Evolutionary conservation across 2,329 filamentous ascomycete genomes (phyloP), one percentile per base, ranked within the genome.

Genomic region (Venturia nashicola): DNA sequence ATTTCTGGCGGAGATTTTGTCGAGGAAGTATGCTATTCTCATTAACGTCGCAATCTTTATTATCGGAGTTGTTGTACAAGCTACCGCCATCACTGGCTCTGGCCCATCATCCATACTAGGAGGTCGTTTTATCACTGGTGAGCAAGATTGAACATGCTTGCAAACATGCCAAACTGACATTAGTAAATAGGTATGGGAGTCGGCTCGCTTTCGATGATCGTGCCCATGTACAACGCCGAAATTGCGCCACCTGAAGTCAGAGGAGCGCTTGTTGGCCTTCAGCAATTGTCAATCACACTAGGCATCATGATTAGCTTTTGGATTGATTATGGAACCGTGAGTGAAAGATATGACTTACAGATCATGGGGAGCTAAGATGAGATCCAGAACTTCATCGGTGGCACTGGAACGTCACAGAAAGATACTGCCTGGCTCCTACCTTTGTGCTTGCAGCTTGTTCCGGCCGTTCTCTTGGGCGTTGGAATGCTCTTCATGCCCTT

Each of bases 401-500:
- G 84, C 5, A 85, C 82, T 5, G 78, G 82, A 72, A 65, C 67
- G 34, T 73, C 69, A 1, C 86, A 92, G 73, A 80, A 79, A 14
- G 81, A 90, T 67, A 84, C 85, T 0, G 86, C 89, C 0, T 94
- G 89, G 32, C 80, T 90, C 0, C 76, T 89, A 0, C 89, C 89
- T 0, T 83, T 90, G 61, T 86, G 83, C 67, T 78, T 92, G 0
- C 89, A 93, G 69, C 78, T 91, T 3, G 78, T 80, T 0, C 88
- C 88, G 0, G 88, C 87, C 0, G 68, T 86, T 1, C 68, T 90
- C 4, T 81, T 93, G 1, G 83, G 86, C 36, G 69, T 81, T 12
- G 88, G 89, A 44, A 91, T 91, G 82, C 70, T 88, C 12, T 90
- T 89, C 75, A 90, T 92, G 87, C 89, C 89, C 0, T 91, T 88